phyloP scores from a whole-genome alignment of 768 basidiomycete species.

The Auricularia sp. region DNA sequence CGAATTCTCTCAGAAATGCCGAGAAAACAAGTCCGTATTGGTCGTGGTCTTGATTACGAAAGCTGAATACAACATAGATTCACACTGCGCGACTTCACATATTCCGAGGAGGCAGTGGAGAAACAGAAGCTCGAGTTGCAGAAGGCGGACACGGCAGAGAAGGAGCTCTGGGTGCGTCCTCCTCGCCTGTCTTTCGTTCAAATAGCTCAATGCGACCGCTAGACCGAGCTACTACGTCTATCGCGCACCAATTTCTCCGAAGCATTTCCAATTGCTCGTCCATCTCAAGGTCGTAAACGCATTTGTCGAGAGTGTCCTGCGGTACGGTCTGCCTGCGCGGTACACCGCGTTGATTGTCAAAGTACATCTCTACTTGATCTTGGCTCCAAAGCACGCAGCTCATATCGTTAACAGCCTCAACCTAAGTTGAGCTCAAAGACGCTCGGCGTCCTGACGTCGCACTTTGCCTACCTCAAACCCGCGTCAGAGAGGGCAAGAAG shows the following conservation, averaged over 20 bases:
- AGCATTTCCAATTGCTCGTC: slow-evolving; percentile 86
- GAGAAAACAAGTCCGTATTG: slow-evolving; percentile 77
- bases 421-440: slow-evolving; percentile 74
- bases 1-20: slow-evolving; percentile 85
- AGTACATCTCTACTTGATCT: slow-evolving; percentile 28
- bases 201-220: slow-evolving; percentile 1
- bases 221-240: slow-evolving; percentile 87
- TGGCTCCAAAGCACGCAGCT: too few relatives aligned
- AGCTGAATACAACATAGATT: slow-evolving; percentile 42
- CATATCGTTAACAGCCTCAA: slow-evolving; percentile 53
- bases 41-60: too few relatives aligned
- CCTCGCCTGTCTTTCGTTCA: not conserved
- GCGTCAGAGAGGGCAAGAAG: slow-evolving; percentile 41
- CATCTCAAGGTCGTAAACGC: slow-evolving; percentile 87
- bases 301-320: slow-evolving; percentile 89
- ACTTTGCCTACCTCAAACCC: slow-evolving; percentile 76
- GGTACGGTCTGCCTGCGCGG: slow-evolving; percentile 90
- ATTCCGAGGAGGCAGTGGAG: slow-evolving; percentile 68
- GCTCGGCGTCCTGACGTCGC: slow-evolving; percentile 57
- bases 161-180: slow-evolving; percentile 83
- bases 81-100: slow-evolving; percentile 89
- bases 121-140: slow-evolving; percentile 78
- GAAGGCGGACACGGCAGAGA: slow-evolving; percentile 75
- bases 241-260: slow-evolving; percentile 96
- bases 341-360: slow-evolving; percentile 77